Base-by-base conservation (phyloP, 305 asterid species). In the Fraxinus albicans region DNA sequence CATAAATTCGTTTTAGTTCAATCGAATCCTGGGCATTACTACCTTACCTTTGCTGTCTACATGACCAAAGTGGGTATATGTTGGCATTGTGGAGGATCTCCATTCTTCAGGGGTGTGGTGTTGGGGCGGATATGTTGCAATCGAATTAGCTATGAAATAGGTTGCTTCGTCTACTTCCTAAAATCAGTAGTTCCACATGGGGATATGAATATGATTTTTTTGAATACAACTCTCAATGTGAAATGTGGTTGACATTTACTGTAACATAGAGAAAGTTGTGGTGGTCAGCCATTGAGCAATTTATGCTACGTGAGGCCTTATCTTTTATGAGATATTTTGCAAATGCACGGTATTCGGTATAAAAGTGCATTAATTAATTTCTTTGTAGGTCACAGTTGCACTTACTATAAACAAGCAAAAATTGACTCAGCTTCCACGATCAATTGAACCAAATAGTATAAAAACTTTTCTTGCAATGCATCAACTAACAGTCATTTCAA, bases 401-500 rank as follows among this genome's bases (percentile, higher is more conserved):
- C 55, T 47, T 47, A 63, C 29, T 60, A 21, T 19, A 21, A 29
- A 72, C 77, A 73, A 73, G 3, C 65, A 78, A 44, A 23, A 2
- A 42, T 75, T 35, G 84, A 79, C 73, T 79, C 73, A 79, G 79
- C 74, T 79, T 79, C 88, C 86, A 82, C 47, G 6, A 38, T 73
- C 23, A 42, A 21, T 76, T 12, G 3, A 40, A 29, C 5, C 29
- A 3, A 12, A 13, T 47, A 13, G 58, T 47, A 47, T 13, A 47
- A 13, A 47, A 12, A 13, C 40, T 63, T 60, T 21, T 60, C 31
- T 60, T 21, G 70, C 70, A 60, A n/a, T 55, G 65, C 25, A 38
- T 80, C 25, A 8, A 42, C 58, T 33, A 67, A 38, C 69, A 77
- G 76, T 81, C 21, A 5, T 36, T 65, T 42, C 82, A 77, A 80